Evolutionary conservation across 176 grass and related monocot species (phyloP), one percentile per base, ranked within the genome.

Genomic region (Musa itinerans): DNA sequence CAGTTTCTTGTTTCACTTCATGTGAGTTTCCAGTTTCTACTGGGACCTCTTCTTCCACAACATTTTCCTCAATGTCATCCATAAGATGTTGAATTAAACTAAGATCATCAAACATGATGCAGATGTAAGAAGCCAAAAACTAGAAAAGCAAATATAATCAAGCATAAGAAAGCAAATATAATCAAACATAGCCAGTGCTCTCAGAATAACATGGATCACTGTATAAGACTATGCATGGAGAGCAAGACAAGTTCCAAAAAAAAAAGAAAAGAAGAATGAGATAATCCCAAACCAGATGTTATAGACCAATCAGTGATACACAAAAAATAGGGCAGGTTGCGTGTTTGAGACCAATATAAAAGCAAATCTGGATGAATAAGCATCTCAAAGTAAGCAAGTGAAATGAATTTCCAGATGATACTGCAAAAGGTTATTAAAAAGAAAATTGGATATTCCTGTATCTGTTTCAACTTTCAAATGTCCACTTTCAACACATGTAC

Each of bases 11-110:
- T 68, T 66, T 83, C 69, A 74, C 70, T 9, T 81, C 64, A 12
- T 74, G 63, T 11, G 55, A 72, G 53, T 83, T 70, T 17, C n/a
- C 85, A 56, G 83, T 54, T 72, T 76, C 66, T 49, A 22, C 89
- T 23, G 14, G 70, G 26, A 85, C 54, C 27, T 81, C 83, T 52
- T 81, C 74, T 65, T 83, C 82, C 15, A 1, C 27, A 9, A 83
- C 68, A 65, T 71, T 84, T 51, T 88, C 89, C 2, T 11, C 70
- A 23, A 20, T 55, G 10, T n/a, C 83, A 58, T 90, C 90, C 93
- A 96, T 96, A 70, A n/a, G 8, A 12, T 53, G 50, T 23, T 7
- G 19, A 12, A 53, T 23, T 21, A 23, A 13, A 52, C 13, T 22
- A 24, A 21, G 19, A 72, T 12, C 9, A 53, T 25, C 20, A 54